These are phyloP conservation scores for Apiotrichum laibachii DNA, from an alignment of 1,284 basidiomycete genomes.

Conservation along the genomic window DNA sequence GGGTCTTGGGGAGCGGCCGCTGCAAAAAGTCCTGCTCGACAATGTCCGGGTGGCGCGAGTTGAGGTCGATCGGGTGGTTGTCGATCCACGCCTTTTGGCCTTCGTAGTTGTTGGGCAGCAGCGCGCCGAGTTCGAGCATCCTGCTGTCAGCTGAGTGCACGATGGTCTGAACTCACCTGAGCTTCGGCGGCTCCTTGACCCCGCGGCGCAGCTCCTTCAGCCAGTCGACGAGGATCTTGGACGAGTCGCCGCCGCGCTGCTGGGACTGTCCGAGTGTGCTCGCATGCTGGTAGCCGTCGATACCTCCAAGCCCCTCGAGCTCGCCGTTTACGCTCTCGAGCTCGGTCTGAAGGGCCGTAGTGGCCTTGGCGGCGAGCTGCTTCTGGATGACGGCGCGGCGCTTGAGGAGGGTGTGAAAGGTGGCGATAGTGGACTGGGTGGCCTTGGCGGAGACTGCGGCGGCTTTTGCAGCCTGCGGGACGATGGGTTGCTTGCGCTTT, in stretches of 20 bases:
- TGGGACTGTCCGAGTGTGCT: constrained; percentile 72
- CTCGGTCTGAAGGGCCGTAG: constrained; percentile 12
- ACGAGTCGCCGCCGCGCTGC: constrained; percentile 79
- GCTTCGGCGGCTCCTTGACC: constrained; percentile 15
- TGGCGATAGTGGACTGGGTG: constrained; percentile 45
- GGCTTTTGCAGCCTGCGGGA: not conserved
- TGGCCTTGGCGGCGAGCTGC: constrained; percentile 10
- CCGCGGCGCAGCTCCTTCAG: constrained; percentile 57
- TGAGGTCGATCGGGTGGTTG: constrained; percentile 71
- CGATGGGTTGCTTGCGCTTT: constrained; percentile 18
- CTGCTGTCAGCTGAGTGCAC: constrained; percentile 50
- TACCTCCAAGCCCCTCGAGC: constrained; percentile 67
- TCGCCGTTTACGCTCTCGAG: constrained; percentile 60
- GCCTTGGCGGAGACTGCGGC: constrained; percentile 29
- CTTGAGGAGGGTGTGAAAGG: constrained; percentile 48
- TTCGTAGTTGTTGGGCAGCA: constrained; percentile 75
- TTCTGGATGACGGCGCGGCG: constrained; percentile 31
- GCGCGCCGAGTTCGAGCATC: constrained; percentile 78
- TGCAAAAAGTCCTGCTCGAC: constrained; percentile 74
- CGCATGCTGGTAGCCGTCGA: constrained; percentile 75
- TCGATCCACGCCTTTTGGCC: constrained; percentile 67
- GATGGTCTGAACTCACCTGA: constrained; percentile 1
- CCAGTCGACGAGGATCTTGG: constrained; percentile 72
- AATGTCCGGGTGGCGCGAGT: constrained; percentile 73
- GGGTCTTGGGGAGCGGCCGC: constrained; percentile 36